phyloP scores from a whole-genome alignment of 305 asterid species.

The Plantago coronopus region DNA sequence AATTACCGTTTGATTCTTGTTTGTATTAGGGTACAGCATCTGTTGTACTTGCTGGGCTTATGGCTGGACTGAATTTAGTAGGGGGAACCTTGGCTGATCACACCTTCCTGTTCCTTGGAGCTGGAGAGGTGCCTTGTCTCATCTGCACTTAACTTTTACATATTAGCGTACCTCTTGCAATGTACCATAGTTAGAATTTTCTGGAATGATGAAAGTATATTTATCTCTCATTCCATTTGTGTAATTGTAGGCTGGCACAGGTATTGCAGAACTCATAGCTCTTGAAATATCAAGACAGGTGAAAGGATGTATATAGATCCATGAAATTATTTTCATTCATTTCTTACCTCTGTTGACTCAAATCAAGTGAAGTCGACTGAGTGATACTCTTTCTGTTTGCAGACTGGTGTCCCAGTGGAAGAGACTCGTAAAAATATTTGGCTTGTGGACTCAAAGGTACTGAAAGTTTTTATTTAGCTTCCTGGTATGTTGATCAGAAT shows the following conservation, averaged over 20 bases:
- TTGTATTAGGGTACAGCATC: conserved; percentile 86
- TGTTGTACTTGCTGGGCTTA: conserved; percentile 89
- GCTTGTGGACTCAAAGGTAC: conserved; percentile 95
- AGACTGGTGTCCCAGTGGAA: conserved; percentile 81
- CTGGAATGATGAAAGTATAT: too few species aligned
- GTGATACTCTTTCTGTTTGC: conserved; percentile 19
- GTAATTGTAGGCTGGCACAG: conserved; percentile 88
- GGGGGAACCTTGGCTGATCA: conserved; percentile 87
- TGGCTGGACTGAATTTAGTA: conserved; percentile 68
- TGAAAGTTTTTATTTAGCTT: conserved; percentile 4
- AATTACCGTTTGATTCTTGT: conserved; percentile 6
- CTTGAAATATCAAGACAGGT: conserved; percentile 95
- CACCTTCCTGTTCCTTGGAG: conserved; percentile 89
- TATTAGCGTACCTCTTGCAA: conserved; percentile 2
- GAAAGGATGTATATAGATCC: conserved; percentile 18
- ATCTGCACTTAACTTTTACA: conserved; percentile 1
- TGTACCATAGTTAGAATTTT: too few species aligned
- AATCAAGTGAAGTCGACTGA: conserved; percentile 7
- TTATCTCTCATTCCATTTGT: conserved; percentile 12
- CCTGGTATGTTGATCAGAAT: conserved; percentile 7
- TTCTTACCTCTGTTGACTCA: conserved; percentile 12
- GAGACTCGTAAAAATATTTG: conserved; percentile 87
- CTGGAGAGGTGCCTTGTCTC: conserved; percentile 72
- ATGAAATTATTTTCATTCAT: conserved; percentile 10
- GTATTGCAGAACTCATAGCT: conserved; percentile 98